Conservation (phyloP, 805 yeast genomes). For the Vanderwaltozyma tropicalis region DNA sequence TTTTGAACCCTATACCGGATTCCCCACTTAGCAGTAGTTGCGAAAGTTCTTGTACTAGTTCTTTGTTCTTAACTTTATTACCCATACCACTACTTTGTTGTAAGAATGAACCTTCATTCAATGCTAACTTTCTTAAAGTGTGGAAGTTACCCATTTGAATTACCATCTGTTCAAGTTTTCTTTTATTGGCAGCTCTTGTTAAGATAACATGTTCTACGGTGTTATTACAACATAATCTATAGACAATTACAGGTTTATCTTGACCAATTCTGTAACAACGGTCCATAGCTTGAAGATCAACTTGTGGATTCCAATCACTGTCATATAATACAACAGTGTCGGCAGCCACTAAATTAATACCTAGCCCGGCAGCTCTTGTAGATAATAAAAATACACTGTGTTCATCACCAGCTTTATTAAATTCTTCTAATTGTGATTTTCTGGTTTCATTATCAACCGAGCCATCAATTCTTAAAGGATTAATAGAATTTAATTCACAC, state of each 20-base stretch:
- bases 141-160: constrained; percentile 55
- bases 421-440: constrained; percentile 48
- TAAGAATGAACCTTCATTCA: constrained; percentile 22
- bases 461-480: constrained; percentile 66
- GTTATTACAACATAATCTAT: constrained; percentile 63
- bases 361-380: constrained; percentile 92
- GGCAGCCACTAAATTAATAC: constrained; percentile 76
- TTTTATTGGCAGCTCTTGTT: constrained; percentile 68
- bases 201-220: constrained; percentile 79
- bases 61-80: constrained; percentile 20
- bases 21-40: constrained; percentile 33
- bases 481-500: constrained; percentile 40
- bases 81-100: constrained; percentile 11
- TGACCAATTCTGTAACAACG: constrained; percentile 93
- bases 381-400: constrained; percentile 59
- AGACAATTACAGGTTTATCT: constrained; percentile 67
- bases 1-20: constrained; percentile 29
- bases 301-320: constrained; percentile 96
- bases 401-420: constrained; percentile 25
- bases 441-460: constrained; percentile 55
- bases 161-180: constrained; percentile 67
- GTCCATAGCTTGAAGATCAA: constrained; percentile 93
- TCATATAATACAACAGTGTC: constrained; percentile 87
- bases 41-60: constrained; percentile 33
- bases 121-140: constrained; percentile 31